Conservation (phyloP, 257 asterid species). For the Nicotiana tabacum region DNA sequence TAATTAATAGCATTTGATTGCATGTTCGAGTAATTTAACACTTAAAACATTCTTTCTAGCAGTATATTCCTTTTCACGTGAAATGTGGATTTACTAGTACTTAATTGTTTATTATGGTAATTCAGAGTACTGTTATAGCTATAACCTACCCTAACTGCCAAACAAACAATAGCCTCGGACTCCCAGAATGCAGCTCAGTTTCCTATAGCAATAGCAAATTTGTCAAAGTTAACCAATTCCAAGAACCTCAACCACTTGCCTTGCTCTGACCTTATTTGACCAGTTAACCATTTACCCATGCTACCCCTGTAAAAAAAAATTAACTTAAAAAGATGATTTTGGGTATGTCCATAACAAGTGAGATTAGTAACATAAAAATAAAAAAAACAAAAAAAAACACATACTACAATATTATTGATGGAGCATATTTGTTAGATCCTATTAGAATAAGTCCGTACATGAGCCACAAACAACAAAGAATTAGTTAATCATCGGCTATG, state of each 20-base stretch:
- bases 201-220: background rate
- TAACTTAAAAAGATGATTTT: background rate
- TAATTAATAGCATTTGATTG: background rate
- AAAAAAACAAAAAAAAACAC: no score
- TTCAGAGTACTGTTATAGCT: background rate
- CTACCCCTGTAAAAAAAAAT: no score
- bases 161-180: background rate
- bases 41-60: background rate
- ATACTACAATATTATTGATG: background rate
- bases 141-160: background rate
- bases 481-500: background rate
- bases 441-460: background rate
- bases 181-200: background rate
- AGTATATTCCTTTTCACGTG: background rate
- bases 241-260: background rate
- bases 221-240: background rate
- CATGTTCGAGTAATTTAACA: background rate
- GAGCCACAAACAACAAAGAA: background rate
- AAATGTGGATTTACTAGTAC: background rate
- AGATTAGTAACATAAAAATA: background rate
- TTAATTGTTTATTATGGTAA: no score
- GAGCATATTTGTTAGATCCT: background rate
- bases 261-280: constrained; percentile 2
- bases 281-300: background rate
- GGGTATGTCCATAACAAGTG: no score